Conservation (phyloP, 164 flowering plant genomes). For the Umbilicus rupestris region DNA sequence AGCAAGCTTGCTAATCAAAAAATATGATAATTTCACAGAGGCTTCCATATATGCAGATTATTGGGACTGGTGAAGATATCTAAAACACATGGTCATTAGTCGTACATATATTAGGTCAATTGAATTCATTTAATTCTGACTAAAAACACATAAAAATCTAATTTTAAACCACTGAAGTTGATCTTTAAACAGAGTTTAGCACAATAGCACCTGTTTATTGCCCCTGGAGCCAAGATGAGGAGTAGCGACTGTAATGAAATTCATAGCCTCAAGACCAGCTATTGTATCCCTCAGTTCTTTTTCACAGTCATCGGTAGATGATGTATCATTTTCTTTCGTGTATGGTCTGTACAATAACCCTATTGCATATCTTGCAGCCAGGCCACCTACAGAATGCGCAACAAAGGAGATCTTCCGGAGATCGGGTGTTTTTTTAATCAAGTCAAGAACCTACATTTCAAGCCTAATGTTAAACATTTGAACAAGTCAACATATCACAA, state of each 20-base stretch:
- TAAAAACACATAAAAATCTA: too few relatives aligned
- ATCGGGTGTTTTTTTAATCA: conserved; percentile 46
- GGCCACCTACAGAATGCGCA: conserved; percentile 90
- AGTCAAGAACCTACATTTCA: conserved; percentile 51
- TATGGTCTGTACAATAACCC: conserved; percentile 62
- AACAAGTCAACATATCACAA: not conserved
- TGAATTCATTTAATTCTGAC: not conserved
- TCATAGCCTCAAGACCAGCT: conserved; percentile 76
- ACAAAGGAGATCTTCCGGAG: conserved; percentile 72
- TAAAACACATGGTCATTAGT: not conserved
- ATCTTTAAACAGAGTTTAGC: not conserved
- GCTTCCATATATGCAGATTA: not conserved
- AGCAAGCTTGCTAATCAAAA: not conserved
- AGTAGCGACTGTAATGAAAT: conserved; percentile 88
- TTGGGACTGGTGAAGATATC: not conserved
- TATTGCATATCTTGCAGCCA: conserved; percentile 91
- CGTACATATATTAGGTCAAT: too few relatives aligned
- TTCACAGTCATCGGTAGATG: conserved; percentile 15
- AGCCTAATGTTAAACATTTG: not conserved
- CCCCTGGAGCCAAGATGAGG: conserved; percentile 99
- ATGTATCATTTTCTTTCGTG: conserved; percentile 18
- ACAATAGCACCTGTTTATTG: conserved; percentile 82
- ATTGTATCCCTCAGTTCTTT: conserved; percentile 50
- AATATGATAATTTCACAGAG: not conserved
- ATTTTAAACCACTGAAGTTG: not conserved